phyloP scores from a whole-genome alignment of 306 rosid genomes.

The Quercus aquifolioides region DNA sequence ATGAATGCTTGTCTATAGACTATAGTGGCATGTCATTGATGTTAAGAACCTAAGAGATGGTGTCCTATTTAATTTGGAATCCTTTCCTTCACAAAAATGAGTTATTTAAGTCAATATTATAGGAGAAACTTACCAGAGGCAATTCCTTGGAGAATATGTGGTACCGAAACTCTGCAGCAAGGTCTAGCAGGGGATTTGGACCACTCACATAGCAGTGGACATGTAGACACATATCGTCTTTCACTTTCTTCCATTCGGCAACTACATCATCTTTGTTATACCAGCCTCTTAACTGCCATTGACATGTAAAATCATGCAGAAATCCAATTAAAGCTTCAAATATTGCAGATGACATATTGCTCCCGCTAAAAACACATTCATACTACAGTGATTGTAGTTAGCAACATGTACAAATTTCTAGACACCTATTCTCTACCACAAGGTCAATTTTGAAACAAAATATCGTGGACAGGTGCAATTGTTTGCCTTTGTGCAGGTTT shows the following conservation, averaged over 20 bases:
- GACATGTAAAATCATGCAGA: slow-evolving; percentile 6
- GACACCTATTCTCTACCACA: too few relatives aligned
- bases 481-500: not conserved
- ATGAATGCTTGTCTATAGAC: not conserved
- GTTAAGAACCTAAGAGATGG: not conserved
- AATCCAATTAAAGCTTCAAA: not conserved
- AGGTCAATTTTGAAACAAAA: not conserved
- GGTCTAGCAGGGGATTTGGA: slow-evolving; percentile 65
- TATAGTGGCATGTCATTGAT: not conserved
- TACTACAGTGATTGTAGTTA: too few relatives aligned
- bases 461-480: not conserved
- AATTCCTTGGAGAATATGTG: slow-evolving; percentile 94
- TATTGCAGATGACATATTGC: too few relatives aligned
- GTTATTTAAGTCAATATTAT: not conserved
- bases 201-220: slow-evolving; percentile 96
- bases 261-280: slow-evolving; percentile 92
- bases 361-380: too few relatives aligned
- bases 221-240: slow-evolving; percentile 82
- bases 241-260: slow-evolving; percentile 96
- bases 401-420: too few relatives aligned
- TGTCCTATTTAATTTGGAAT: slow-evolving; percentile 1
- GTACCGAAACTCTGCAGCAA: slow-evolving; percentile 87
- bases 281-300: slow-evolving; percentile 85
- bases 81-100: not conserved
- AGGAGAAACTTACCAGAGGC: slow-evolving; percentile 67